A percentile compares a stretch with the other conserved stretches of the same genome.
These are phyloP conservation scores for Zychaea mexicana DNA, from an alignment of 371 early-diverging fungal species.

Conservation along the genomic window DNA sequence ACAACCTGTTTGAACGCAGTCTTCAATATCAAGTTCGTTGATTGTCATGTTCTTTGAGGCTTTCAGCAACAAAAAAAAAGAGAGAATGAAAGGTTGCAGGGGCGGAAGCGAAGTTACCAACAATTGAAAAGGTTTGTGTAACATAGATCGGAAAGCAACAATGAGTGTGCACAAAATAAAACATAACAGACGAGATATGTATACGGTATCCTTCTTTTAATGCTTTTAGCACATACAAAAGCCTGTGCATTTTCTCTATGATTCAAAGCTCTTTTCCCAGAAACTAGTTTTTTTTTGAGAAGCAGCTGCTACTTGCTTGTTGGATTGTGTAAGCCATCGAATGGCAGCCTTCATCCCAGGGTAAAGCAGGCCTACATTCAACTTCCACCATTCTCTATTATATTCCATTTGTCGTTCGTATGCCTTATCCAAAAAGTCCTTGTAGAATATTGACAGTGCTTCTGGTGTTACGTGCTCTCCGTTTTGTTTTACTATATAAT, in stretches of 20 bases:
- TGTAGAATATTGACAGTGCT: conserved; percentile 77
- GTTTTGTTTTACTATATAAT: conserved; percentile 27
- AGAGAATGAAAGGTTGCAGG: neutral
- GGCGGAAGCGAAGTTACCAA: neutral
- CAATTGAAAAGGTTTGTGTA: neutral
- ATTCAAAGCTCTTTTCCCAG: conserved; percentile 58
- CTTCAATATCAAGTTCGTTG: conserved; percentile 29
- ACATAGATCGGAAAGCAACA: too few species aligned
- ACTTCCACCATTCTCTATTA: conserved; percentile 76
- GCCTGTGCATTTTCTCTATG: conserved; percentile 25
- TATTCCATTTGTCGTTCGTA: conserved; percentile 75
- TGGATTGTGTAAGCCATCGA: conserved; percentile 25
- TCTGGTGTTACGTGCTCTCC: conserved; percentile 65
- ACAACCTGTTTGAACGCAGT: conserved; percentile 32
- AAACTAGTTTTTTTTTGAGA: conserved; percentile 31
- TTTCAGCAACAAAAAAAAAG: neutral
- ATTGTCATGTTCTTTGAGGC: neutral
- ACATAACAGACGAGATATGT: too few species aligned
- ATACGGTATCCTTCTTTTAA: too few species aligned
- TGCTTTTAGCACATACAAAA: too few species aligned
- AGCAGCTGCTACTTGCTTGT: conserved; percentile 4
- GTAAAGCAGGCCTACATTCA: conserved; percentile 67
- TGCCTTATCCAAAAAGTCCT: conserved; percentile 74
- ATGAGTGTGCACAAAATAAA: too few species aligned
- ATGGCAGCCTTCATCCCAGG: conserved; percentile 68